Base-by-base conservation (phyloP, 2,329 filamentous ascomycete genomes). In the Exophiala calicioides region DNA sequence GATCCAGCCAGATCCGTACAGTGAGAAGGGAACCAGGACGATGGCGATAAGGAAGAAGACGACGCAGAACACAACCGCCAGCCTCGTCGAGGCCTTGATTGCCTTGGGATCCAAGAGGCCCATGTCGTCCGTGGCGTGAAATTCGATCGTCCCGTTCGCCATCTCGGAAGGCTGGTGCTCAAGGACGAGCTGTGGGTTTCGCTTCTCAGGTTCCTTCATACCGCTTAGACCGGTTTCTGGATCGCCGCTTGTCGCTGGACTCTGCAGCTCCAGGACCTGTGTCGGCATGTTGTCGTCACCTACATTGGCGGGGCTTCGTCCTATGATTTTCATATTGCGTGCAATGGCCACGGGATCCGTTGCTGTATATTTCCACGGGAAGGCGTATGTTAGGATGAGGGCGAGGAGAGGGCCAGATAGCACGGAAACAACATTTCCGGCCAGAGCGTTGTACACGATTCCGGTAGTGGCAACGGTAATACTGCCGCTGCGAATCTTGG, bases 1-100 rank as follows among this genome's bases (percentile, higher is more conserved):
- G 44, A 95, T 78, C 63, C 95, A 95, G 1, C 79, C 79, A 0
- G 77, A 76, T 8, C 88, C 90, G 62, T 91, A 95, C 81, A 95
- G 83, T 1, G 90, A 89, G 77, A 95, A 91, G 0, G 90, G 90
- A 88, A 89, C 95, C n/a, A 95, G 77, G 2, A 95, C 75, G 0
- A 95, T 72, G 44, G 95, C 73, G 0, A 81, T 76, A 0, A 95
- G 49, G 0, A 87, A 86, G 70, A 88, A 73, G 52, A 76, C 64
- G 9, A 82, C 1, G 74, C 75, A 60, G 80, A 78, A 89, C 95
- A 95, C n/a, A 82, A 85, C 46, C 80, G 70, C 84, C 88, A 95
- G 72, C 95, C 86, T 67, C 95, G 95, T 57, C 86, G 82, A 46
- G 90, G 84, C 9, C 72, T 62, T 12, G 79, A 79, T 23, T 15